Conservation (phyloP, 352 stramenopile species). For the Pythium plurisporium region DNA sequence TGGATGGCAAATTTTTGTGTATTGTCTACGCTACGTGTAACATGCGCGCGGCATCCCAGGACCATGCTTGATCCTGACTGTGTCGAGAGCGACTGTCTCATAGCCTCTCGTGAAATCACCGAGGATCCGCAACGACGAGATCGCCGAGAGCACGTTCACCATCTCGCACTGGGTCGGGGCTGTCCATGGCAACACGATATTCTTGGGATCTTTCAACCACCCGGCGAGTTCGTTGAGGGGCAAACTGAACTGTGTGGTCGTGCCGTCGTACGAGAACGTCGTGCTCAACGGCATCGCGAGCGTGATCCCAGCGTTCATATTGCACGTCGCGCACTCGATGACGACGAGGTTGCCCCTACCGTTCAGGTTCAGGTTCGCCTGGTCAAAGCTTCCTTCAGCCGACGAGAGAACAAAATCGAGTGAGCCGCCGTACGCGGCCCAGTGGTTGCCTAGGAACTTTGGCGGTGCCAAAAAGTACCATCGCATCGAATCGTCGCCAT, state of each 20-base stretch:
- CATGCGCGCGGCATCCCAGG: slow-evolving; percentile 36
- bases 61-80: slow-evolving; percentile 64
- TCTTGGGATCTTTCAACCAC: slow-evolving; percentile 91
- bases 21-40: slow-evolving; percentile 40
- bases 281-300: slow-evolving; percentile 80
- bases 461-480: slow-evolving; percentile 85
- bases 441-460: slow-evolving; percentile 89
- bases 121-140: slow-evolving; percentile 83
- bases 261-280: slow-evolving; percentile 78
- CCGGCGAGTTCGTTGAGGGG: slow-evolving; percentile 75
- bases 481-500: slow-evolving; percentile 62
- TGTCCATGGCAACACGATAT: slow-evolving; percentile 74
- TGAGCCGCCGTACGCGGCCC: slow-evolving; percentile 82
- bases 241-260: slow-evolving; percentile 76
- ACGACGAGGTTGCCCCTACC: slow-evolving; percentile 68
- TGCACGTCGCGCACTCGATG: slow-evolving; percentile 84
- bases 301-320: slow-evolving; percentile 71
- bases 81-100: slow-evolving; percentile 88
- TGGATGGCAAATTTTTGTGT: no score
- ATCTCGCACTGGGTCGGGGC: slow-evolving; percentile 81
- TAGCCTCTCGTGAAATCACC: slow-evolving; percentile 90
- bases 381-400: slow-evolving; percentile 85
- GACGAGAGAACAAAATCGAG: slow-evolving; percentile 90
- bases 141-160: slow-evolving; percentile 79
- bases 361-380: slow-evolving; percentile 68